Percentiles rank a stretch among this genome's conserved stretches.
Evolutionary conservation across 345 rosid species (phyloP).

Genomic region (Hibiscus mutabilis): DNA sequence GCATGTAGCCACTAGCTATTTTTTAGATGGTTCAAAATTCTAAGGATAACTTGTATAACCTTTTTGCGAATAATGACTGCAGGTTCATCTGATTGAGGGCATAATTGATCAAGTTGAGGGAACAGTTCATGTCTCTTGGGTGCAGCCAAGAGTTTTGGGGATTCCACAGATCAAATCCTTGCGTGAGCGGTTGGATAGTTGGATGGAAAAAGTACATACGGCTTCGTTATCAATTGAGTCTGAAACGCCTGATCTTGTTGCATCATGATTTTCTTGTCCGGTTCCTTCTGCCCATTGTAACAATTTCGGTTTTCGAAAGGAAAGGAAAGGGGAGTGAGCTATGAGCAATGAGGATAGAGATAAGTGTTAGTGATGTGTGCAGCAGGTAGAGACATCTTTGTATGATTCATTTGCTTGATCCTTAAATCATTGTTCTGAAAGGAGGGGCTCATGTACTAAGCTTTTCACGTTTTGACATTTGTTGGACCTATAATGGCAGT

Average conservation of each 20-base stretch:
- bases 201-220: neutral
- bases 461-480: neutral
- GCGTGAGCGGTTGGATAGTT: neutral
- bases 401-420: neutral
- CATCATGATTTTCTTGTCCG: neutral
- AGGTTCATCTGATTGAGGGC: slow-evolving; percentile 1
- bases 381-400: neutral
- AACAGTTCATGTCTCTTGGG: neutral
- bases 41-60: neutral
- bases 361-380: neutral
- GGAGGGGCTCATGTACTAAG: neutral
- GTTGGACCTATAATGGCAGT: neutral
- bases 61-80: neutral
- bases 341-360: neutral
- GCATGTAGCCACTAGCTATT: neutral
- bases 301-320: neutral
- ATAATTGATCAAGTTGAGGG: neutral
- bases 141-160: neutral
- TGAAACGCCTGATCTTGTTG: slow-evolving; percentile 1
- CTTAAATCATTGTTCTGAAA: neutral
- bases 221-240: neutral
- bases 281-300: neutral
- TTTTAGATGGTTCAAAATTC: neutral
- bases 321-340: neutral
- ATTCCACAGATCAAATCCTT: neutral